Conservation (phyloP, 2,329 filamentous ascomycete genomes). For the Chaetomiaceae sp. region DNA sequence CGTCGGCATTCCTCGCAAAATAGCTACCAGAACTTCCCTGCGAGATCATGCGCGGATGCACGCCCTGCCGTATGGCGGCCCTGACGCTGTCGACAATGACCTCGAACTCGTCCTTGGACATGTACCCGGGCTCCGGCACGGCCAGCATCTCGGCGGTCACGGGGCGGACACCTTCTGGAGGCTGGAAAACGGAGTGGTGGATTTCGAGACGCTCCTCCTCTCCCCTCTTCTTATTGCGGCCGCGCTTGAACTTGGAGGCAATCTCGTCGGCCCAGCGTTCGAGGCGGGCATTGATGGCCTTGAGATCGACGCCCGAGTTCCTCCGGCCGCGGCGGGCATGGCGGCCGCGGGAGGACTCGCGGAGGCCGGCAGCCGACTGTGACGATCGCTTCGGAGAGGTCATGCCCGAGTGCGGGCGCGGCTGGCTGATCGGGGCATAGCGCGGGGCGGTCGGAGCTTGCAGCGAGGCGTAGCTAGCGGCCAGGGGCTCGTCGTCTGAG, state of each 20-base stretch:
- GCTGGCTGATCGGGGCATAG: constrained; percentile 59
- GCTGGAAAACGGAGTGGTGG: constrained; percentile 92
- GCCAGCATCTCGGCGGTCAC: constrained; percentile 70
- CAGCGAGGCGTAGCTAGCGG: constrained; percentile 46
- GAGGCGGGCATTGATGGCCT: constrained; percentile 91
- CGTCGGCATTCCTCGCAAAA: constrained; percentile 85
- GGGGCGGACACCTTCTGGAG: constrained; percentile 80
- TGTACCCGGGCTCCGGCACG: constrained; percentile 55
- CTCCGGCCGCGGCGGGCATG: constrained; percentile 50
- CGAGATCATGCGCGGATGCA: constrained; percentile 92
- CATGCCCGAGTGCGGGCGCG: constrained; percentile 55
- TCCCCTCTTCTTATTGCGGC: constrained; percentile 64
- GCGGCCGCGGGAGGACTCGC: constrained; percentile 3
- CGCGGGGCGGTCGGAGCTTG: constrained; percentile 52
- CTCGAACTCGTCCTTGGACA: constrained; percentile 79
- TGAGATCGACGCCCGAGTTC: constrained; percentile 91
- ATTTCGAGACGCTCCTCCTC: constrained; percentile 86
- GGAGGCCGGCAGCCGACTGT: constrained; percentile 8
- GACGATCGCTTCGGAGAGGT: constrained; percentile 43
- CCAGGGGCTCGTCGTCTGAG: constrained; percentile 57
- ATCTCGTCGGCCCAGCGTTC: constrained; percentile 98
- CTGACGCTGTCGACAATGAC: constrained; percentile 85
- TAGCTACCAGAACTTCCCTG: constrained; percentile 98
- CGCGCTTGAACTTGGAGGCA: constrained; percentile 90
- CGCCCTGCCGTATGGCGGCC: constrained; percentile 78